Conservation (phyloP, 2,329 filamentous ascomycete genomes). For the Sordariomycetes sp. region DNA sequence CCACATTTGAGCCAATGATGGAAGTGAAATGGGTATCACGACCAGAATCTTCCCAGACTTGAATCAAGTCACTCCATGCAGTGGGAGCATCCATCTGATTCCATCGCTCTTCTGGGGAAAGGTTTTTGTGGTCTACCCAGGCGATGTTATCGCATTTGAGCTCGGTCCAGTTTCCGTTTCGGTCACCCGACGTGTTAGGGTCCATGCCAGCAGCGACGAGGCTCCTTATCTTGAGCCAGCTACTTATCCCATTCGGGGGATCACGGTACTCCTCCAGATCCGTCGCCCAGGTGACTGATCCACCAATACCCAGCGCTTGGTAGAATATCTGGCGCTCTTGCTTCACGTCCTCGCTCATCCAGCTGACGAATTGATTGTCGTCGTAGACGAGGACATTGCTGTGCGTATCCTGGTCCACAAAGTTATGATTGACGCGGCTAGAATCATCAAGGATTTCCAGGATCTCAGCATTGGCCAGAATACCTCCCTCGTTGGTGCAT, state of each 20-base stretch:
- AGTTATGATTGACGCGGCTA: not conserved
- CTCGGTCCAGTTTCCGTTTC: not conserved
- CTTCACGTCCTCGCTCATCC: not conserved
- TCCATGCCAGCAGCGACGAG: too few species aligned
- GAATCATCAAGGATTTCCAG: not conserved
- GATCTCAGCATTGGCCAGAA: not conserved
- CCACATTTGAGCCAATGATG: too few species aligned
- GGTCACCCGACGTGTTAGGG: too few species aligned
- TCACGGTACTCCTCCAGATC: not conserved
- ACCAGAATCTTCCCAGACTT: not conserved
- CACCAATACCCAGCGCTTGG: not conserved
- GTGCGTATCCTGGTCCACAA: not conserved
- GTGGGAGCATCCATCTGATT: not conserved
- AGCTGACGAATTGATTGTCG: slow-evolving; percentile 6
- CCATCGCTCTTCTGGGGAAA: not conserved
- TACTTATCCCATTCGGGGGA: slow-evolving; percentile 2
- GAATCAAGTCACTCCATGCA: not conserved
- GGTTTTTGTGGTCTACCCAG: not conserved
- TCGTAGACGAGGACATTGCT: slow-evolving; percentile 12
- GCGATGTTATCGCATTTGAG: not conserved
- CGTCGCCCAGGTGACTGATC: not conserved
- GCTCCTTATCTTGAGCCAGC: slow-evolving; percentile 8
- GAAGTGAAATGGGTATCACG: not conserved
- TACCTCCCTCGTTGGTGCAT: not conserved
- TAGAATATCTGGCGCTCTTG: not conserved